Conservation (phyloP, 495 filamentous ascomycete genomes). For the Chaetomium fimeti region DNA sequence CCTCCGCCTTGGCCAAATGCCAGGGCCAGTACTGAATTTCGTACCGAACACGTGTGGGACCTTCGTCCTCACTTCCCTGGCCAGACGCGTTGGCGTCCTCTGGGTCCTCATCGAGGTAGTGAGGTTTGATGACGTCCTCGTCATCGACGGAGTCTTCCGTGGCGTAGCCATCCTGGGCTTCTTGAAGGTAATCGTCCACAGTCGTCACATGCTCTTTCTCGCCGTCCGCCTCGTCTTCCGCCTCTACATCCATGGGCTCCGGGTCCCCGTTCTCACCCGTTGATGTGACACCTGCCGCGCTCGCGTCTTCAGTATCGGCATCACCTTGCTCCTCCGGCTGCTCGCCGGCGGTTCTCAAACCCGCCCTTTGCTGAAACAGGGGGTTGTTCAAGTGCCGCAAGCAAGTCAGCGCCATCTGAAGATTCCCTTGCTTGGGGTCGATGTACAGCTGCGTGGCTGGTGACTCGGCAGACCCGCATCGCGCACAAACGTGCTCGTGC, state of each 20-base stretch:
- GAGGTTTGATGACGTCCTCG: constrained; percentile 9
- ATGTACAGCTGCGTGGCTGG: constrained; percentile 18
- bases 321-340: not conserved
- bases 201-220: not conserved
- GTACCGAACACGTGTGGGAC: constrained; percentile 16
- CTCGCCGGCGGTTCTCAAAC: not conserved
- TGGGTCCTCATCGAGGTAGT: not conserved
- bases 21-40: constrained; percentile 29
- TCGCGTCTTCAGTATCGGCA: not conserved
- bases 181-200: not conserved
- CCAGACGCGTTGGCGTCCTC: not conserved
- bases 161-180: constrained; percentile 8
- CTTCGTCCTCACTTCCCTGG: constrained; percentile 7
- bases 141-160: constrained; percentile 23
- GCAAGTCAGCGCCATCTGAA: constrained; percentile 28
- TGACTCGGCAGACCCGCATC: constrained; percentile 18
- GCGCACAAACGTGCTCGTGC: constrained; percentile 19
- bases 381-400: constrained; percentile 32
- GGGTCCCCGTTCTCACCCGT: not conserved
- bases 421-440: constrained; percentile 23
- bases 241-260: not conserved
- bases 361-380: constrained; percentile 25
- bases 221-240: not conserved
- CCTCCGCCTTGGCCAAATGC: constrained; percentile 27
- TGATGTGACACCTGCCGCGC: not conserved